Conservation (phyloP, 2,329 filamentous ascomycete genomes). For the Cordyceps fumosorosea region DNA sequence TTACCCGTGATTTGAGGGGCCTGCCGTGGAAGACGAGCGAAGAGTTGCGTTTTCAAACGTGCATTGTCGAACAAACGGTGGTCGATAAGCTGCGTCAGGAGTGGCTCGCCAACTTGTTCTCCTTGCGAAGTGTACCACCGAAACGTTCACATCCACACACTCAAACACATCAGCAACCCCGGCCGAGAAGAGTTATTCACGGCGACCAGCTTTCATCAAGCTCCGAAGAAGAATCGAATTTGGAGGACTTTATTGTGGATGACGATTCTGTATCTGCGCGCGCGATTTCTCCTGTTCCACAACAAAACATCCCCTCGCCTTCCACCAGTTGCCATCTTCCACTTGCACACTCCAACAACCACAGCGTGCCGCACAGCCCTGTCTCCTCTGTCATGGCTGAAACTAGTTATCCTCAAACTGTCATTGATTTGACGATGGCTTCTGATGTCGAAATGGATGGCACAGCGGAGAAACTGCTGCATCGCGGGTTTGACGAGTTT, state of each 20-base stretch:
- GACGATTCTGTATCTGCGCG: slow-evolving; percentile 15
- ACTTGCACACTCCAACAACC: not conserved
- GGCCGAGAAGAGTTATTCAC: not conserved
- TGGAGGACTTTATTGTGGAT: slow-evolving; percentile 41
- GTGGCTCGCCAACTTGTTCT: slow-evolving; percentile 45
- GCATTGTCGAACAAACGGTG: slow-evolving; percentile 58
- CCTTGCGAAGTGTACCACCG: slow-evolving; percentile 23
- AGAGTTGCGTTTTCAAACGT: slow-evolving; percentile 50
- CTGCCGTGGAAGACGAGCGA: slow-evolving; percentile 45
- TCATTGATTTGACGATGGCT: slow-evolving; percentile 18
- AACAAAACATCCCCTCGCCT: not conserved
- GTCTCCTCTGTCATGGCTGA: not conserved
- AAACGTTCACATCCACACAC: slow-evolving; percentile 23
- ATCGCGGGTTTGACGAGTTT: not conserved
- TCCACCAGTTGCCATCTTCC: not conserved
- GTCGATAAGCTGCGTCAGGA: slow-evolving; percentile 48
- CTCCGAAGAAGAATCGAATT: slow-evolving; percentile 35
- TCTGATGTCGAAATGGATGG: not conserved
- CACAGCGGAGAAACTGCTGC: slow-evolving; percentile 3
- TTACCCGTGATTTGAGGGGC: slow-evolving; percentile 45
- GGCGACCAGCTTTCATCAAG: slow-evolving; percentile 46
- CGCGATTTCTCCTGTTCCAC: not conserved
- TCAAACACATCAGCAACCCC: slow-evolving; percentile 14
- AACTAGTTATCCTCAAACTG: not conserved
- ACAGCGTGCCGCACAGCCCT: not conserved